Conservation (phyloP, 2,329 filamentous ascomycete genomes). For the Pezicula radicicola region DNA sequence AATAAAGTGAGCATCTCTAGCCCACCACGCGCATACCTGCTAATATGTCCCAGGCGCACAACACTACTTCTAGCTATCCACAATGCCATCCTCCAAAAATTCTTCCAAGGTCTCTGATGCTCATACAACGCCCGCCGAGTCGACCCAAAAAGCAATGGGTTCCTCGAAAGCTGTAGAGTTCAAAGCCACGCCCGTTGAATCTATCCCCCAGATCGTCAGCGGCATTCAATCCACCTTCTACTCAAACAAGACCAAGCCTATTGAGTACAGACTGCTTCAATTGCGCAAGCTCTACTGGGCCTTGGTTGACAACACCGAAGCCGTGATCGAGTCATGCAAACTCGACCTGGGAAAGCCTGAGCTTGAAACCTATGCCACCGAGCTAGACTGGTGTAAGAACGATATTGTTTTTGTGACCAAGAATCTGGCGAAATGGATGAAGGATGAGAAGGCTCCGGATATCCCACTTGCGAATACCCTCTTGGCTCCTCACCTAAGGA, state of each 20-base stretch:
- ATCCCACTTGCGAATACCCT: conserved; percentile 66
- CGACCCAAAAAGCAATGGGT: conserved; percentile 9
- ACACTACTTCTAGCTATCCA: too few relatives aligned
- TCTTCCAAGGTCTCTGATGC: too few relatives aligned
- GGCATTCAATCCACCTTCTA: conserved; percentile 67
- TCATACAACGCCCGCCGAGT: background rate
- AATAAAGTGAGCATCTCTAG: too few relatives aligned
- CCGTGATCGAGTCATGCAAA: conserved; percentile 71
- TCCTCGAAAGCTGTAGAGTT: conserved; percentile 36
- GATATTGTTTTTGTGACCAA: conserved; percentile 78
- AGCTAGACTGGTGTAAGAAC: conserved; percentile 75
- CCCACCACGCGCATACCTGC: too few relatives aligned
- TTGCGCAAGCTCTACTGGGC: conserved; percentile 95
- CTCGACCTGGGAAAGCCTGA: conserved; percentile 75
- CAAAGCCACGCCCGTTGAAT: conserved; percentile 60
- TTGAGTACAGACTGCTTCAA: conserved; percentile 81
- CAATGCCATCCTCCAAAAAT: too few relatives aligned
- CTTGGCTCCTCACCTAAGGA: conserved; percentile 73
- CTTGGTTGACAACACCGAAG: conserved; percentile 71
- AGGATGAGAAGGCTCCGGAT: conserved; percentile 73
- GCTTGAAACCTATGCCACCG: conserved; percentile 71
- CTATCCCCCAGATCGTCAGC: conserved; percentile 60
- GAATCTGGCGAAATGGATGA: conserved; percentile 77
- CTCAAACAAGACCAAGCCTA: conserved; percentile 75
- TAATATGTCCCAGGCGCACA: too few relatives aligned